Conservation (phyloP, 176 grass and related monocot species). For the Oryza longistaminata region DNA sequence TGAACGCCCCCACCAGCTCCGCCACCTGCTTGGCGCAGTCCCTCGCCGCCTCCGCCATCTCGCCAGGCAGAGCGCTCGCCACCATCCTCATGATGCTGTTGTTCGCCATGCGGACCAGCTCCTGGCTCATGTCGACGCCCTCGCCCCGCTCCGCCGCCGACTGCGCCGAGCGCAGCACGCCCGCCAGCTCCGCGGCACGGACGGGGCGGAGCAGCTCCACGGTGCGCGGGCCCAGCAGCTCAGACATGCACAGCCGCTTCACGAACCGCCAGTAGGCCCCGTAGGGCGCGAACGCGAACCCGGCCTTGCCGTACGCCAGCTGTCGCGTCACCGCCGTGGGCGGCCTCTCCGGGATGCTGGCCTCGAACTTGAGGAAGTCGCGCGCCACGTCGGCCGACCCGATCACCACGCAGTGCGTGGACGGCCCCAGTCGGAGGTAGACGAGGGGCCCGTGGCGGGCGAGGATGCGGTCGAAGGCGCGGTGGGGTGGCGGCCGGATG, state of each 20-base stretch:
- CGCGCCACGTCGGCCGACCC: constrained; percentile 38
- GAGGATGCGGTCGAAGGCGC: constrained; percentile 46
- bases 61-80: constrained; percentile 29
- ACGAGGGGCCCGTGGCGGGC: constrained; percentile 39
- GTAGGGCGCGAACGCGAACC: constrained; percentile 69
- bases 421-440: constrained; percentile 59
- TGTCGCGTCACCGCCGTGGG: constrained; percentile 39
- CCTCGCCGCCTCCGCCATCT: constrained; percentile 40
- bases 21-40: constrained; percentile 61
- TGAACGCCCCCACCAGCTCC: constrained; percentile 65
- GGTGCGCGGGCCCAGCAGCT: constrained; percentile 65
- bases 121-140: constrained; percentile 39
- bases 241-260: constrained; percentile 65
- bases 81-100: constrained; percentile 56
- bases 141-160: neutral
- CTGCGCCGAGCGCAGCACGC: constrained; percentile 29
- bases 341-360: constrained; percentile 54
- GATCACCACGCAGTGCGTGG: constrained; percentile 46
- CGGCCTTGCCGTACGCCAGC: constrained; percentile 51
- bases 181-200: constrained; percentile 37
- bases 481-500: constrained; percentile 39
- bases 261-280: constrained; percentile 67
- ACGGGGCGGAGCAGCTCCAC: constrained; percentile 54
- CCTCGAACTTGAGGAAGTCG: constrained; percentile 44
- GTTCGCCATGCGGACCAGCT: constrained; percentile 55